These are phyloP conservation scores for Talaromyces borbonicus DNA, from an alignment of 495 filamentous ascomycete genomes.

Conservation along the genomic window DNA sequence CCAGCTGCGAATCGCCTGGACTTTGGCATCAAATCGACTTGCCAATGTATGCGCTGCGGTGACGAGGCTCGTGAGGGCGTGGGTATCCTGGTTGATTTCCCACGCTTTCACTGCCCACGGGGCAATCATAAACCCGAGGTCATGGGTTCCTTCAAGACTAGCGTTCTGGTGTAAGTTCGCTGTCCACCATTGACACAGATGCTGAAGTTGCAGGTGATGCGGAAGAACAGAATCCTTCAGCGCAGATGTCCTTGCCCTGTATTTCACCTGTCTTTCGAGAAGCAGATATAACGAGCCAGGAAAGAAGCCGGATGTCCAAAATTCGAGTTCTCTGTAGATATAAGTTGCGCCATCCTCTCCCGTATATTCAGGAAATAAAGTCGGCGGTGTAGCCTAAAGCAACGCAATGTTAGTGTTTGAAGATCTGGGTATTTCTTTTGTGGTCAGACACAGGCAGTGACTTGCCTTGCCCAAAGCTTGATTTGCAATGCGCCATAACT, in stretches of 20 bases:
- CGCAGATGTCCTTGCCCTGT: neutral
- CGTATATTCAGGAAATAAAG: slow-evolving; percentile 21
- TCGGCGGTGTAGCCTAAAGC: slow-evolving; percentile 11
- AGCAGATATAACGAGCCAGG: slow-evolving; percentile 25
- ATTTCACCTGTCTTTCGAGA: slow-evolving; percentile 21
- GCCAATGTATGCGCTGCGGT: slow-evolving; percentile 25
- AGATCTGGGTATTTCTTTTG: neutral
- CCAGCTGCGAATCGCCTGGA: slow-evolving; percentile 33
- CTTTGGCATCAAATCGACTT: slow-evolving; percentile 21
- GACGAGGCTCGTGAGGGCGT: slow-evolving; percentile 19
- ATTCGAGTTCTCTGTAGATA: slow-evolving; percentile 25
- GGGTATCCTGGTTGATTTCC: slow-evolving; percentile 24
- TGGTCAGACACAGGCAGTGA: too few relatives aligned
- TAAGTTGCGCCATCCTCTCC: slow-evolving; percentile 17
- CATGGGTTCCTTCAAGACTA: slow-evolving; percentile 31
- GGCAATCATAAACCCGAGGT: slow-evolving; percentile 36
- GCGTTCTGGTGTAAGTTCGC: slow-evolving; percentile 13
- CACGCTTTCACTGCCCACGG: slow-evolving; percentile 16
- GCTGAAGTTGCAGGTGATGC: slow-evolving; percentile 13
- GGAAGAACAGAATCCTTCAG: neutral
- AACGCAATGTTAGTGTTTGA: neutral
- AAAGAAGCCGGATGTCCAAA: slow-evolving; percentile 38
- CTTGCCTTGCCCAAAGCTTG: neutral
- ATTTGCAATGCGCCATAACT: neutral
- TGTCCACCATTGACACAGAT: slow-evolving; percentile 12